Evolutionary conservation across 768 basidiomycete genomes (phyloP).

Genomic region (Lentinula lateritia): DNA sequence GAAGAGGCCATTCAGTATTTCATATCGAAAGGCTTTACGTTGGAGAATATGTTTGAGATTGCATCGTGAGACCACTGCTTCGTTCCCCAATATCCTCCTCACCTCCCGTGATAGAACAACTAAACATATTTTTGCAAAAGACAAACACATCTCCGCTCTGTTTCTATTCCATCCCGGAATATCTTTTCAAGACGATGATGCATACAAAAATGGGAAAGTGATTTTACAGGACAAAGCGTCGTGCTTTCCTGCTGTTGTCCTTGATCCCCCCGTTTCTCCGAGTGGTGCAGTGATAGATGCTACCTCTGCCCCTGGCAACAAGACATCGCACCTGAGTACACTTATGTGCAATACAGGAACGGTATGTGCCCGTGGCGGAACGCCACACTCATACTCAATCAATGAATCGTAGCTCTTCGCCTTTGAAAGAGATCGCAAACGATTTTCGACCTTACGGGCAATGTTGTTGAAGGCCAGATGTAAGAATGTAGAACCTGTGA

Average conservation of each 20-base stretch:
- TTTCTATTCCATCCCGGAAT: conserved; percentile 67
- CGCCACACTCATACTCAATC: neutral
- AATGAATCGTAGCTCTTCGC: conserved; percentile 59
- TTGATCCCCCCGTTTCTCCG: conserved; percentile 61
- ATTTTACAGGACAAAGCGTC: conserved; percentile 98
- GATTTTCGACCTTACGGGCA: conserved; percentile 75
- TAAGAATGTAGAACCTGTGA: conserved; percentile 68
- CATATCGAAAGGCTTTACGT: conserved; percentile 46
- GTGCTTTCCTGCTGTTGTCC: conserved; percentile 88
- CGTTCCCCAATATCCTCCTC: neutral
- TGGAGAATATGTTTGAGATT: conserved; percentile 48
- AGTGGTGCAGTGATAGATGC: conserved; percentile 77
- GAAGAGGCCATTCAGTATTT: conserved; percentile 61
- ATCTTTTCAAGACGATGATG: conserved; percentile 63
- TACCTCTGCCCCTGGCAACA: conserved; percentile 96
- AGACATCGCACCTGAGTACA: conserved; percentile 90
- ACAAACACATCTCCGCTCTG: conserved; percentile 79
- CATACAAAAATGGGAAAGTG: conserved; percentile 74
- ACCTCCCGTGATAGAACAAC: conserved; percentile 7
- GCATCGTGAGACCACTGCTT: conserved; percentile 28
- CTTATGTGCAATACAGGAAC: conserved; percentile 80
- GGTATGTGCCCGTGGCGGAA: conserved; percentile 32
- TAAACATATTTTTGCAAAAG: conserved; percentile 63
- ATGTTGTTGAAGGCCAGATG: conserved; percentile 89
- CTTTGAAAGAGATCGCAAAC: conserved; percentile 80